Evolutionary conservation across 305 asterid genomes (phyloP), one percentile per base, ranked within the genome.

Genomic region (Fraxinus angustifolia): DNA sequence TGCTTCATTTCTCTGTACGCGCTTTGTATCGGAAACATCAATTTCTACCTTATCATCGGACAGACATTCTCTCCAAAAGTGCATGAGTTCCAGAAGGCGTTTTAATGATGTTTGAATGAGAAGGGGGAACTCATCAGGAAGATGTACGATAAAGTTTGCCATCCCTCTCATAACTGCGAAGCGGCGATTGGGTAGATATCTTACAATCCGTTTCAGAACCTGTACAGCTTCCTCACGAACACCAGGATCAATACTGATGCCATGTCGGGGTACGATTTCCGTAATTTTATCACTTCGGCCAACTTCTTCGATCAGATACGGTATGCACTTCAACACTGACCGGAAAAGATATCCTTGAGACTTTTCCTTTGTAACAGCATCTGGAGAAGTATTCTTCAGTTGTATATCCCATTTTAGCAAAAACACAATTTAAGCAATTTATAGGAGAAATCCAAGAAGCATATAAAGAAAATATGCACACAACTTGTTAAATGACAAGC

Each of bases 51-150:
- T 93, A 85, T 91, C 96, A 75, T 93, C 98, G 70, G 90, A 81
- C 53, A 94, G 90, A 83, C 98, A 94, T 70, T 91, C 98, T 86
- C 97, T 92, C 99, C 99, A 96, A 84, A 94, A 94, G 67, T 96
- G 94, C 98, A 96, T 93, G 84, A 96, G 98, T 56, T 96, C 99
- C 81, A 96, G 90, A 82, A 96, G 99, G 83, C 99, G 99, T 33
- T 93, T 97, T 88, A 96, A 84, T 79, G 98, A 94, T 83, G 99
- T 94, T 89, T 96, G 97, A 85, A 96, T 96, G 81, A 96, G 97
- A 88, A 96, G 98, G 84, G 99, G 99, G 83, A 93, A 96, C 88
- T 96, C 99, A 86, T 96, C 99, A 35, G 99, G 99, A 85, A 94
- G 98, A 73, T 92, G 93, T 71, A 91, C 77, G 81, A 94, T 91